These are phyloP conservation scores for Ceratocystis harringtonii DNA, from an alignment of 2,329 filamentous ascomycete species.

Conservation along the genomic window DNA sequence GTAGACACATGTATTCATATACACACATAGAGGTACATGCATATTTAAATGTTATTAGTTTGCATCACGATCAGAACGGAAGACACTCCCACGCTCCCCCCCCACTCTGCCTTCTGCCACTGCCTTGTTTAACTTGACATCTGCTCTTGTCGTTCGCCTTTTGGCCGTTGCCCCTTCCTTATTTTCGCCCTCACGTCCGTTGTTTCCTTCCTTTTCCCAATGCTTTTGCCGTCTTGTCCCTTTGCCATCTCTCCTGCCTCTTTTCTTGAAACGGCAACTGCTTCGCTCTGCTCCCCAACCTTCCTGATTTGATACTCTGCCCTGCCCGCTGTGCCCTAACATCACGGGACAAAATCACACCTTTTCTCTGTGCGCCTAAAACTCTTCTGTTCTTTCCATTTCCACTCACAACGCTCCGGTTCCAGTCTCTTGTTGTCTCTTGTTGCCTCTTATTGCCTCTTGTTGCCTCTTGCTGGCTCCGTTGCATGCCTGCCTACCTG, in stretches of 20 bases:
- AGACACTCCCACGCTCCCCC: not conserved
- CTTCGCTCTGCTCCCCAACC: not conserved
- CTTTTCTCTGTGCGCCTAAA: not conserved
- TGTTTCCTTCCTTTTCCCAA: not conserved
- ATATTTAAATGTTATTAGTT: not conserved
- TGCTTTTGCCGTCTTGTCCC: not conserved
- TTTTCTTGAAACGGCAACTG: not conserved
- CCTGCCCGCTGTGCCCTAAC: not conserved
- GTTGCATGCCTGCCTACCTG: no score
- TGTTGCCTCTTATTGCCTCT: no score
- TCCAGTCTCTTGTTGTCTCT: no score
- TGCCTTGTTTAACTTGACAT: not conserved
- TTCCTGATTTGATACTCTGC: not conserved
- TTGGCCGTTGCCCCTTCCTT: not conserved
- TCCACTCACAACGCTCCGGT: not conserved
- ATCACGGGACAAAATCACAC: slow-evolving; percentile 2
- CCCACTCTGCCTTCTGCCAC: not conserved
- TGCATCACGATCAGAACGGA: not conserved
- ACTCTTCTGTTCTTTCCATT: not conserved
- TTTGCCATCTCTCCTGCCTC: not conserved
- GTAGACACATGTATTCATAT: not conserved
- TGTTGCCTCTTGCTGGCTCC: no score
- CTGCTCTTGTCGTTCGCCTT: not conserved
- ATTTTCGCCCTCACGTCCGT: not conserved
- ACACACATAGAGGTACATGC: not conserved